A percentile compares a stretch with the other conserved stretches of the same genome.
Conservation (phyloP, 768 basidiomycete genomes). For the Gelatoporia subvermispora region DNA sequence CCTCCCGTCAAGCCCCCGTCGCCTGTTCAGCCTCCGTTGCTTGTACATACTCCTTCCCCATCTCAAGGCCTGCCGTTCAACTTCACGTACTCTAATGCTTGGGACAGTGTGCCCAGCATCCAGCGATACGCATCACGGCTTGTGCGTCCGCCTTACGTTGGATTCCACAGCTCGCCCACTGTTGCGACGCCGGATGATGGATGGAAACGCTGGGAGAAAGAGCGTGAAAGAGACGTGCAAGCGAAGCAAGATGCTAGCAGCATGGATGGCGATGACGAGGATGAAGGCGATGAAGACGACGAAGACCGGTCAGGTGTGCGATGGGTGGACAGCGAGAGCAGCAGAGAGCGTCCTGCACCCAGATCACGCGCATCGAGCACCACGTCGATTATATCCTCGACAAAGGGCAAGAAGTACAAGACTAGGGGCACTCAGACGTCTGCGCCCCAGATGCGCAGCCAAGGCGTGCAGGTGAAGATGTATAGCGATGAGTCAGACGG, state of each 20-base stretch:
- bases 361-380: conserved; percentile 28
- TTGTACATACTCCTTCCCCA: conserved; percentile 23
- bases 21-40: conserved; percentile 9
- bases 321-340: conserved; percentile 17
- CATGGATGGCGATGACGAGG: conserved; percentile 79
- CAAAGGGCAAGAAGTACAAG: conserved; percentile 52
- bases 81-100: conserved; percentile 72
- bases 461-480: conserved; percentile 54
- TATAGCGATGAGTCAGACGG: conserved; percentile 2
- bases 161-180: background rate
- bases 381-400: conserved; percentile 29
- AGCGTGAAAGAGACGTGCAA: conserved; percentile 41
- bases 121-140: conserved; percentile 66
- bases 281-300: conserved; percentile 60
- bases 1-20: background rate
- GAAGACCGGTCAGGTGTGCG: conserved; percentile 22
- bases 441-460: conserved; percentile 45
- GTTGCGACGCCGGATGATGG: conserved; percentile 22
- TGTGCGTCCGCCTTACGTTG: conserved; percentile 35
- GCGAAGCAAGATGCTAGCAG: conserved; percentile 64
- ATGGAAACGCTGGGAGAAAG: conserved; percentile 27
- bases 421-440: conserved; percentile 71
- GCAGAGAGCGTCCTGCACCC: conserved; percentile 14
- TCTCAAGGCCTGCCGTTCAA: conserved; percentile 48
- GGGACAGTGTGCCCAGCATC: conserved; percentile 81